Evolutionary conservation across 1,139 yeast species (phyloP).

Genomic region (Candida buenavistaensis): DNA sequence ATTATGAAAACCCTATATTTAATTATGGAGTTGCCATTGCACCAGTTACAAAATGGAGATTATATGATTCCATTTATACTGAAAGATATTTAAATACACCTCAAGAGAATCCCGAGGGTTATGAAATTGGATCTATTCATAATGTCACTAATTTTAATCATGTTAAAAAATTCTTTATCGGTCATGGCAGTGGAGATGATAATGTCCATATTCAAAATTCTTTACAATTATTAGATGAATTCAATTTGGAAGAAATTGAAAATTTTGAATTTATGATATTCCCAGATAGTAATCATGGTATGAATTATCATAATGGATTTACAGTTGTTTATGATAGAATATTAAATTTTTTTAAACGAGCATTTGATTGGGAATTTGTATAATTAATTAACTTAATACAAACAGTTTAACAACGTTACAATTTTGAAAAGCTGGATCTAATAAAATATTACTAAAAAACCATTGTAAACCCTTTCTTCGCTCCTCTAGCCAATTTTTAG

Average conservation of each 20-base stretch:
- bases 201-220: conserved; percentile 79
- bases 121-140: conserved; percentile 52
- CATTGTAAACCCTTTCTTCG: conserved; percentile 72
- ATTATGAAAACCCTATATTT: conserved; percentile 55
- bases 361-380: conserved; percentile 16
- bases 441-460: conserved; percentile 64
- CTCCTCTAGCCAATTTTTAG: conserved; percentile 52
- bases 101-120: conserved; percentile 58
- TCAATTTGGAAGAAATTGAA: conserved; percentile 58
- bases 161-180: conserved; percentile 61
- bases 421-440: conserved; percentile 61
- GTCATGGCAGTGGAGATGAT: conserved; percentile 85
- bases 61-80: conserved; percentile 76
- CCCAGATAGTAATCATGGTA: conserved; percentile 79
- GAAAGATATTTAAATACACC: conserved; percentile 79
- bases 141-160: conserved; percentile 47
- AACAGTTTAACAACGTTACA: conserved; percentile 51
- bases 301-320: conserved; percentile 70
- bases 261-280: conserved; percentile 74
- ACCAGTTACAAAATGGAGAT: conserved; percentile 77
- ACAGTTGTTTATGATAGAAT: conserved; percentile 65
- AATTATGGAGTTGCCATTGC: conserved; percentile 77
- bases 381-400: conserved; percentile 25
- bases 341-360: conserved; percentile 23
- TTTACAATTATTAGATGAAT: conserved; percentile 60